These are phyloP conservation scores for Pestalotiopsis sp. DNA, from an alignment of 2,329 filamentous ascomycete genomes.

Conservation along the genomic window DNA sequence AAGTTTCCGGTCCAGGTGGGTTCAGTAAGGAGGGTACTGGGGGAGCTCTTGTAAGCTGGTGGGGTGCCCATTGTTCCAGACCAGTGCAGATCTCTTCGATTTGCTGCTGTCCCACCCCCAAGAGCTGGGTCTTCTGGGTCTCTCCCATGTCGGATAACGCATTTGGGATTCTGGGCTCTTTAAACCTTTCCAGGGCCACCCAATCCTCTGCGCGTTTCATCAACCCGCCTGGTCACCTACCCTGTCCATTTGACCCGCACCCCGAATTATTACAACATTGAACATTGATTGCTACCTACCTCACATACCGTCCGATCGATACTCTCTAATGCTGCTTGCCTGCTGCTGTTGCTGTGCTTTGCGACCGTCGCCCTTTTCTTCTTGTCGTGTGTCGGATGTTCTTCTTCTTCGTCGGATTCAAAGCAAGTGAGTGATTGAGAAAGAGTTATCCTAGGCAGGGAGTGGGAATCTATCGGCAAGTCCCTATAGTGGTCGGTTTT, in stretches of 20 bases:
- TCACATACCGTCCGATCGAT: not conserved
- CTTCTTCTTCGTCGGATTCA: not conserved
- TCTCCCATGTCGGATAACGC: not conserved
- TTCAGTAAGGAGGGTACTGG: not conserved
- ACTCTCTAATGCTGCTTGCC: not conserved
- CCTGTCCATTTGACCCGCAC: conserved; percentile 7
- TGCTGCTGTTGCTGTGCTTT: not conserved
- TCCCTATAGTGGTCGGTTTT: too few species aligned
- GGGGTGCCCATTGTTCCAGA: not conserved
- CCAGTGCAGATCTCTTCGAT: not conserved
- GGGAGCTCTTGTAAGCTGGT: not conserved
- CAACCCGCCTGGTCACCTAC: not conserved
- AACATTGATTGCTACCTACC: not conserved
- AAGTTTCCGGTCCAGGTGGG: not conserved
- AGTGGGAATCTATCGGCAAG: too few species aligned
- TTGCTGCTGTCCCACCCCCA: not conserved
- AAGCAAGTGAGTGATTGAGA: not conserved
- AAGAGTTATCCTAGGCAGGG: too few species aligned
- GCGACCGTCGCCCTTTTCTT: not conserved
- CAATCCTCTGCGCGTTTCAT: conserved; percentile 4
- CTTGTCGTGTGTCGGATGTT: not conserved
- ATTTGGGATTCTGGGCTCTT: conserved; percentile 2
- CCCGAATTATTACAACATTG: not conserved
- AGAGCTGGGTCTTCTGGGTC: not conserved
- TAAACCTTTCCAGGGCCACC: not conserved